Evolutionary conservation across 805 yeast genomes (phyloP), one percentile per base, ranked within the genome.

Genomic region (Barnettozyma siamensis): DNA sequence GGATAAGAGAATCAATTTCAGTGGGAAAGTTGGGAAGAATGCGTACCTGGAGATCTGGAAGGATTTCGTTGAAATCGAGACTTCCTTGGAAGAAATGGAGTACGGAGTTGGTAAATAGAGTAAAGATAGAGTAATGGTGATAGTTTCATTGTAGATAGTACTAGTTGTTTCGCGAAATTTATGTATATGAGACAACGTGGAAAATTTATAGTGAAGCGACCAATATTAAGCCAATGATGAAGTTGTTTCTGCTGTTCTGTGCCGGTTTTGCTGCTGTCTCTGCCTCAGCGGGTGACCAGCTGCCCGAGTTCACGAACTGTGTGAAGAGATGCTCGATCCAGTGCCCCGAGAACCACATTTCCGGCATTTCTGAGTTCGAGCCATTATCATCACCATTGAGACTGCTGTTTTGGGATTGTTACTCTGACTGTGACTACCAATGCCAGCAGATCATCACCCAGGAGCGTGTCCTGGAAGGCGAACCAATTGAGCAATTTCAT

Each of bases 361-460:
- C 12, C 11, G 29, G 11, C 7, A 8, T 13, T 9, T 11, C 13
- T 11, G 29, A 26, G 11, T 26, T 26, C n/a, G 13, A 26, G 11
- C 29, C 29, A 26, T 35, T 40, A 2, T 34, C 55, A 2, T 35
- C 38, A 1, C 7, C 31, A 12, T 21, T 23, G 5, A 55, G 58
- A 35, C 47, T 76, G 2, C 54, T 89, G 13, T 69, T 70, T 1
- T 88, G 96, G 96, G 75, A 76, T 43, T 87, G 95, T 57, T 63
- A 63, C 2, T 73, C 80, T 23, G 80, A 93, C 56, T 93, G 99
- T 63, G 98, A 93, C 63, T 93, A 93, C 61, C 83, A 80, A 51
- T 93, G 99, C 60, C 98, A 93, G 60, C 79, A 88, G 42, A 58
- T 76, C 8, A 67, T 91, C 34, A 88, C 96, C 0, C 54, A 56